A percentile compares a stretch with the other conserved stretches of the same genome.
Conservation (phyloP, 1,139 yeast species). For the Diutina pseudorugosa region DNA sequence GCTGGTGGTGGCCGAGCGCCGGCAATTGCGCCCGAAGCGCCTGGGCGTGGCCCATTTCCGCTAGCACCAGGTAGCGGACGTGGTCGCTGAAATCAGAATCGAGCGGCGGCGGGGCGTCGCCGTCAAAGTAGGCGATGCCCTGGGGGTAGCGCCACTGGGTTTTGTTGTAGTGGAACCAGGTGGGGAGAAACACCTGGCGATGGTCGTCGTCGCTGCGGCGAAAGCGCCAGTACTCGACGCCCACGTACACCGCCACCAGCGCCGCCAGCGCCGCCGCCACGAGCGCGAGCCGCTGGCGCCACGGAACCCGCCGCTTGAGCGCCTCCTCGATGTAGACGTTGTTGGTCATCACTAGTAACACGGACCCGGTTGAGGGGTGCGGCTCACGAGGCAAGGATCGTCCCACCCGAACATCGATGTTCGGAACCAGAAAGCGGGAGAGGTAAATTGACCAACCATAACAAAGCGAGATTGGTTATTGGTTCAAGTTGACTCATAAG, state of each 20-base stretch:
- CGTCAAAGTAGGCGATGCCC: background rate
- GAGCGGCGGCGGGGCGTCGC: background rate
- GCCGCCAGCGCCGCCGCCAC: background rate
- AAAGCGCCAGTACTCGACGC: background rate
- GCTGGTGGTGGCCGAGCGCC: background rate
- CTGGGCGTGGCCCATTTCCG: background rate
- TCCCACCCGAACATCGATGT: background rate
- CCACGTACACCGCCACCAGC: background rate
- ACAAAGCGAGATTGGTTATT: no score
- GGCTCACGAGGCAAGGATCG: background rate
- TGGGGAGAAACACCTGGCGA: background rate
- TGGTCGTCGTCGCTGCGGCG: background rate
- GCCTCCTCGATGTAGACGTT: conserved; percentile 3
- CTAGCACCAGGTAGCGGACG: background rate
- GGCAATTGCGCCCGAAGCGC: background rate
- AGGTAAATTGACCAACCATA: no score
- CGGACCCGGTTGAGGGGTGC: background rate
- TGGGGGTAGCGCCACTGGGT: background rate
- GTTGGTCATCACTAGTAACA: background rate
- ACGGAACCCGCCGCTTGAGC: background rate
- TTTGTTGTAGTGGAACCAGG: background rate
- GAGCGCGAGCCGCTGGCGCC: conserved; percentile 2
- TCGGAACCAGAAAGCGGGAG: no score
- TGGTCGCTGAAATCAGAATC: background rate
- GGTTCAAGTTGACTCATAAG: no score